A percentile compares a stretch with the other conserved stretches of the same genome.
Conservation (phyloP, 139 green algal genomes). For the Micractinium conductrix region DNA sequence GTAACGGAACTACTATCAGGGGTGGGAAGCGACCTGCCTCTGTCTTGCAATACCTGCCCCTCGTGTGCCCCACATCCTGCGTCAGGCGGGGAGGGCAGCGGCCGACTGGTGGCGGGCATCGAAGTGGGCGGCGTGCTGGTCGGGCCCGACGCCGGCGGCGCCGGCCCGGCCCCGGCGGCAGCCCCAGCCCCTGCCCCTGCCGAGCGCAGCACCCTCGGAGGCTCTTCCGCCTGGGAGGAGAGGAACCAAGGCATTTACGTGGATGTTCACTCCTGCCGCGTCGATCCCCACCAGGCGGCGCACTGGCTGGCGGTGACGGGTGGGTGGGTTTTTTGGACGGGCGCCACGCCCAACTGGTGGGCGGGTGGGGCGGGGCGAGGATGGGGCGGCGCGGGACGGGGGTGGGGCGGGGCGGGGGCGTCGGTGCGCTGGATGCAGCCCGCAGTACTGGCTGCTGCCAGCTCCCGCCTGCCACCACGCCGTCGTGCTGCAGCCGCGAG, state of each 20-base stretch:
- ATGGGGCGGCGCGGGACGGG: too few relatives aligned
- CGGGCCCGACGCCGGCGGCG: background rate
- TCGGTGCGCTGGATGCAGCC: background rate
- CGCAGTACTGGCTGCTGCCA: background rate
- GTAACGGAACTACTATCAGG: too few relatives aligned
- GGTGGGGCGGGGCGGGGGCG: background rate
- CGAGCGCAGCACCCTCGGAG: too few relatives aligned
- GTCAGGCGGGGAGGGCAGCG: background rate
- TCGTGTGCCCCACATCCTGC: too few relatives aligned
- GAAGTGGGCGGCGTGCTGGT: constrained; percentile 31
- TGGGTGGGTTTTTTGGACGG: too few relatives aligned
- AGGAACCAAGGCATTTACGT: constrained; percentile 4
- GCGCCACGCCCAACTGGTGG: too few relatives aligned
- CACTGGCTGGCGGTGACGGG: constrained; percentile 31
- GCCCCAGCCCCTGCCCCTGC: too few relatives aligned
- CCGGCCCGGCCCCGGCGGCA: background rate
- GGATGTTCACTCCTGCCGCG: constrained; percentile 18
- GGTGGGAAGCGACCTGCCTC: too few relatives aligned
- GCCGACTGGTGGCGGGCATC: constrained; percentile 5
- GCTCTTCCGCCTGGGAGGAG: background rate
- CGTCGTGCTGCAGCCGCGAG: too few relatives aligned
- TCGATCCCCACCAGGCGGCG: background rate
- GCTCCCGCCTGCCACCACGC: background rate
- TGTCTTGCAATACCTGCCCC: too few relatives aligned
- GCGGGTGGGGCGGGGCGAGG: too few relatives aligned